A percentile compares a stretch with the other conserved stretches of the same genome.
Evolutionary conservation across 495 filamentous ascomycete species (phyloP).

Genomic region (Staphylotrichum longicolle): DNA sequence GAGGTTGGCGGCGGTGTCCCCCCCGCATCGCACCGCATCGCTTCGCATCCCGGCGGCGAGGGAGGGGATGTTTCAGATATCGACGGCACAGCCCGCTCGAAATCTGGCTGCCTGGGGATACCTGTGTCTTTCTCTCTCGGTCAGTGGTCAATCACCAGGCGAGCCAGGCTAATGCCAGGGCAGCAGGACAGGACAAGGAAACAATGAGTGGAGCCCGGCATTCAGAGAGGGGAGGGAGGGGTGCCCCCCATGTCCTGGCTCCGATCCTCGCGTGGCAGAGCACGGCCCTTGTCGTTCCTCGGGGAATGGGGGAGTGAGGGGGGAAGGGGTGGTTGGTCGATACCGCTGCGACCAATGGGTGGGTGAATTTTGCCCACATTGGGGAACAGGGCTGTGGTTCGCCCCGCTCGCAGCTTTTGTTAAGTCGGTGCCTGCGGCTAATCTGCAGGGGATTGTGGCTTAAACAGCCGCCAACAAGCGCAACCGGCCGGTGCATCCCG

Average conservation of each 20-base stretch:
- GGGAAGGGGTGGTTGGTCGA: too few species aligned
- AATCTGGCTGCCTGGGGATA: conserved; percentile 9
- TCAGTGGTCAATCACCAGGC: not conserved
- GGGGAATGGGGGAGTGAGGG: too few species aligned
- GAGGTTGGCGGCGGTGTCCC: too few species aligned
- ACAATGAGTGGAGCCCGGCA: not conserved
- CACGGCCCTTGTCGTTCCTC: too few species aligned
- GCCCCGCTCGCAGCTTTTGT: not conserved
- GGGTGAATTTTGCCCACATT: conserved; percentile 8
- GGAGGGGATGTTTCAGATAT: conserved; percentile 5
- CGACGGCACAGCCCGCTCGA: conserved; percentile 3
- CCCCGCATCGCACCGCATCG: not conserved
- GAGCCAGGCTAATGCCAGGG: too few species aligned
- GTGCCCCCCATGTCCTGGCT: not conserved
- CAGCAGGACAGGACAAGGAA: too few species aligned
- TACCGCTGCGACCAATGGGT: not conserved
- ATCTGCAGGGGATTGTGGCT: conserved; percentile 16
- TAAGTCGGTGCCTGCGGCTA: conserved; percentile 21
- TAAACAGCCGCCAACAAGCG: conserved; percentile 17
- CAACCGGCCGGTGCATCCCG: not conserved
- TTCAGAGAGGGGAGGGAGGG: not conserved
- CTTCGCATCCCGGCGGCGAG: not conserved
- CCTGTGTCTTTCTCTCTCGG: not conserved
- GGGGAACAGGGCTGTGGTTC: too few species aligned
- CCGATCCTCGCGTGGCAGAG: conserved; percentile 11